Base-by-base conservation (phyloP, 352 stramenopile species). In the Blastocystis hominis region DNA sequence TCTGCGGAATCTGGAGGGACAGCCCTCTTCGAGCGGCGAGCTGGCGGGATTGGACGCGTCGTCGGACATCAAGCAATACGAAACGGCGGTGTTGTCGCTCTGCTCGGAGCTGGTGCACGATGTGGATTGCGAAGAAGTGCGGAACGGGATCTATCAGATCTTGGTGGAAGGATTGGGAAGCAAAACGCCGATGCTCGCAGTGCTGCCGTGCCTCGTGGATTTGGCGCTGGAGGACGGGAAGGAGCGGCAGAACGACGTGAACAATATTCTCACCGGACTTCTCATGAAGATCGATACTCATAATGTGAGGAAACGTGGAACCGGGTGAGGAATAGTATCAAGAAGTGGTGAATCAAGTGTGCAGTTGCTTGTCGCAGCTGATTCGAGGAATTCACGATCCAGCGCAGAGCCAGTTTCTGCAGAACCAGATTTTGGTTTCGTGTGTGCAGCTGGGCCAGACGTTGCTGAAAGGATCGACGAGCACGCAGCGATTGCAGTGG, bases 211-310 rank as follows among this genome's bases (percentile, higher is more conserved):
- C 30, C 50, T 80, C 15, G 70, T 80, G 15, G 50, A 80, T 7
- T 24, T 80, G 13, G 70, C 70, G 30, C 30, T 80, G 42, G 42
- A 7, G 50, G 70, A 80, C 20, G 54, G 44, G 20, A 46, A 36
- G 54, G 70, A 80, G 70, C 13, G 70, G 24, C 70, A 80, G 46
- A 62, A 64, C 17, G 70, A 80, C 20, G 70, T 80, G 70, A 80
- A 80, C 42, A n/a, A 36, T 6, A 62, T 80, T 34, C 46, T 80
- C 3, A 80, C 70, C 6, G 70, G 70, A 20, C 42, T 80, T 0
- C 70, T 80, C 13, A 80, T 80, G 70, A 80, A 80, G 20, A 44
- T 61, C 17, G 36, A 80, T 42, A 30, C 63, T n/a, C 30, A 62
- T 44, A 62, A 64, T 24, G 70, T 80, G 30, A 42, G 46, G 2